Conservation (phyloP, 768 basidiomycete genomes). For the Lyophyllum decastes region DNA sequence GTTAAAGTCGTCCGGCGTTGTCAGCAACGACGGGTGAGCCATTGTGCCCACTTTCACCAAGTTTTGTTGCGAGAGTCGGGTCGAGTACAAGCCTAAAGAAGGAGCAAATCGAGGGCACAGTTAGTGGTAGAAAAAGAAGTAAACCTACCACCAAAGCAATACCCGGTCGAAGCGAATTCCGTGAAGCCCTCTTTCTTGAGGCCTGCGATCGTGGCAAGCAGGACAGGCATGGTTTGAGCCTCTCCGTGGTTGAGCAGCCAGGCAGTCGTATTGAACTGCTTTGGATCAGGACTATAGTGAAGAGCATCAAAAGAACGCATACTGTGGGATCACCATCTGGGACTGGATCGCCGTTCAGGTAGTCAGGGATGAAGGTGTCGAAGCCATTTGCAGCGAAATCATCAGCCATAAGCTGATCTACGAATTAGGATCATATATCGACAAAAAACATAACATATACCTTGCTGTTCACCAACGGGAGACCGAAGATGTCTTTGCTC, state of each 20-base stretch:
- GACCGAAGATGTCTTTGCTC: slow-evolving; percentile 17
- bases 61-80: slow-evolving; percentile 32
- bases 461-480: slow-evolving; percentile 17
- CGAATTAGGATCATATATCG: not conserved
- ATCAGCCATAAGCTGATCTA: slow-evolving; percentile 16
- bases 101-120: not conserved
- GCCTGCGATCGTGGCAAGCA: slow-evolving; percentile 32
- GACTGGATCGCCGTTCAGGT: slow-evolving; percentile 19
- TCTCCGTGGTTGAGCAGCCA: slow-evolving; percentile 34
- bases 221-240: slow-evolving; percentile 27
- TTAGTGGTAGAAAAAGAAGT: too few species aligned
- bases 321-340: slow-evolving; percentile 17
- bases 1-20: slow-evolving; percentile 34
- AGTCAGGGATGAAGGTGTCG: slow-evolving; percentile 19
- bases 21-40: slow-evolving; percentile 36
- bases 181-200: slow-evolving; percentile 37
- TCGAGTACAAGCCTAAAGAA: slow-evolving; percentile 26
- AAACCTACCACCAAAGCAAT: slow-evolving; percentile 32
- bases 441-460: not conserved
- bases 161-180: slow-evolving; percentile 34
- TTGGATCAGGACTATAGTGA: too few species aligned
- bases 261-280: slow-evolving; percentile 21
- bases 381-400: slow-evolving; percentile 22
- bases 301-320: not conserved
- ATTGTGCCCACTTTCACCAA: slow-evolving; percentile 27